Evolutionary conservation across 2,329 filamentous ascomycete species (phyloP), one percentile per base, ranked within the genome.

Genomic region (Colletotrichum sp.): DNA sequence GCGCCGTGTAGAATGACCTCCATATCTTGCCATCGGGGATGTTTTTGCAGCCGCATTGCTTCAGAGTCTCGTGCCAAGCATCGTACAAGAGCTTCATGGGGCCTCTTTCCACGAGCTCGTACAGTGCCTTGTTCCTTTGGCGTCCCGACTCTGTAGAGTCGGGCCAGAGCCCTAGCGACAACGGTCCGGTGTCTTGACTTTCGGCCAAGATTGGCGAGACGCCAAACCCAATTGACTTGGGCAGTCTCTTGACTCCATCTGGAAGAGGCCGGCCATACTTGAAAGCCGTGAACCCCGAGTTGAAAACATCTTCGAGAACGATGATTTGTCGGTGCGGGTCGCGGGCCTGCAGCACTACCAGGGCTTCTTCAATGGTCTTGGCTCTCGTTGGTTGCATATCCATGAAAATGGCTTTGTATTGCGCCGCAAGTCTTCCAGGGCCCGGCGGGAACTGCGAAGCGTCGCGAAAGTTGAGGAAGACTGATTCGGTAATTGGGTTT

Each of bases 251-350:
- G 71, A 65, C 83, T 52, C 59, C 83, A 77, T 21, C 77, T 67
- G 61, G 81, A 79, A 78, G 67, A 3, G 80, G 77, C 4, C 77
- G 56, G 0, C 82, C 81, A 12, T 77, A 69, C 3, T 74, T 77
- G 36, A 81, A 81, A 1, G 84, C 83, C n/a, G 82, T 66, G 14
- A 79, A 70, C 1, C 83, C 82, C 65, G 79, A 73, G 56, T 82
- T 82, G 4, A 79, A 67, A 13, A 78, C 72, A 55, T 86, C 85
- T 63, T 78, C 80, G 6, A 86, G 36, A 24, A 82, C 78, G 7
- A 86, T 78, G 36, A 86, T 80, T 12, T 82, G 79, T 32, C 82
- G 80, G 3, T 59, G 62, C 5, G 80, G 79, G n/a, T 84, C 78
- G 3, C 78, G 76, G 7, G 79, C 77, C 1, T 78, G 76, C 70